Evolutionary conservation across 2,329 filamentous ascomycete species (phyloP).

Genomic region (Cercospora sesami): DNA sequence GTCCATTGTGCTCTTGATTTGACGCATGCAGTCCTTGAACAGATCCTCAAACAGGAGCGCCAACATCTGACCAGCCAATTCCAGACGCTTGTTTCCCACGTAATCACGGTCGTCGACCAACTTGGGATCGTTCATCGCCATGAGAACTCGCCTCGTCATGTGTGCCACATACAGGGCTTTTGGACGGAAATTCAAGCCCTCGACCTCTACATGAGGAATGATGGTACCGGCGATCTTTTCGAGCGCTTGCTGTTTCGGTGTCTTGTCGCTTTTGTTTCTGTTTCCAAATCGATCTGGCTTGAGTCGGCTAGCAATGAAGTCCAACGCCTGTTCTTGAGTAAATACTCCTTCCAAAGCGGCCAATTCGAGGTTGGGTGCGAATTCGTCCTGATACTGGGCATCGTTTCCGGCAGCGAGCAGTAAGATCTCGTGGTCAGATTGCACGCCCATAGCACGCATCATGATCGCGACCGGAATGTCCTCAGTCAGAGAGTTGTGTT

Average conservation of each 20-base stretch:
- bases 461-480: constrained; percentile 93
- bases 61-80: constrained; percentile 90
- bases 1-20: constrained; percentile 91
- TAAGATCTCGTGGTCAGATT: constrained; percentile 93
- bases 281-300: constrained; percentile 72
- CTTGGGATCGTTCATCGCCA: constrained; percentile 86
- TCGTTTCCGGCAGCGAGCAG: constrained; percentile 86
- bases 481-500: constrained; percentile 90
- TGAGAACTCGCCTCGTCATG: constrained; percentile 94
- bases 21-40: constrained; percentile 90
- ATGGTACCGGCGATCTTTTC: constrained; percentile 91
- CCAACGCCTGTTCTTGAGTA: constrained; percentile 92
- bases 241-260: constrained; percentile 85
- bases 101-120: constrained; percentile 96
- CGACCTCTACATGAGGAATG: constrained; percentile 89
- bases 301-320: constrained; percentile 83
- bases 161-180: constrained; percentile 95
- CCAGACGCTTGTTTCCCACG: constrained; percentile 93
- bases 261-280: constrained; percentile 60
- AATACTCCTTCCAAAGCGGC: constrained; percentile 79
- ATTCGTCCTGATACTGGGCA: constrained; percentile 87
- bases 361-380: constrained; percentile 92
- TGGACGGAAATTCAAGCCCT: constrained; percentile 90
- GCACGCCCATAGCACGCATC: constrained; percentile 87
- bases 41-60: constrained; percentile 94